phyloP scores from a whole-genome alignment of 495 filamentous ascomycete species.

The Hyaloscypha variabilis region DNA sequence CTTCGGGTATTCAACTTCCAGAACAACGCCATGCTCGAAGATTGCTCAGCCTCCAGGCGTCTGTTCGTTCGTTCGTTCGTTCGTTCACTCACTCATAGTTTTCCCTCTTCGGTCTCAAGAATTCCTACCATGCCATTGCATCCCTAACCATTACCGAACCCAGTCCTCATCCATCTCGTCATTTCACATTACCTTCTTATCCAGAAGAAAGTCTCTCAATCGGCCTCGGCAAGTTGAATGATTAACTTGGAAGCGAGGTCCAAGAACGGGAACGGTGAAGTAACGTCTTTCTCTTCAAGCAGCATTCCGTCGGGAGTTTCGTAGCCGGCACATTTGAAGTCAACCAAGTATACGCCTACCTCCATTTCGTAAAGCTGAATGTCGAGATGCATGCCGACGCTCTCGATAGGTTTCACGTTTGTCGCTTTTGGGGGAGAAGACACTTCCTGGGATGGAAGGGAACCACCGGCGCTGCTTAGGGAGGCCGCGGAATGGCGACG shows the following conservation, averaged over 20 bases:
- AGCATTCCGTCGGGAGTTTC: slow-evolving; percentile 67
- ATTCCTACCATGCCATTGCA: background rate
- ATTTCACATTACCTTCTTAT: background rate
- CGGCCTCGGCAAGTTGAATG: slow-evolving; percentile 73
- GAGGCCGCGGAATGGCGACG: slow-evolving; percentile 36
- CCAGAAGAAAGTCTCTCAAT: slow-evolving; percentile 35
- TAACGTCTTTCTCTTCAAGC: slow-evolving; percentile 72
- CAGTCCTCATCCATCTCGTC: background rate
- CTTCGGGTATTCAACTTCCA: slow-evolving; percentile 28
- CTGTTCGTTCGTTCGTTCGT: background rate
- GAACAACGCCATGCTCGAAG: slow-evolving; percentile 25
- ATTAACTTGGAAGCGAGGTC: slow-evolving; percentile 74
- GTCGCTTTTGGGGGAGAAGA: slow-evolving; percentile 26
- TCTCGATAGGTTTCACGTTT: slow-evolving; percentile 47
- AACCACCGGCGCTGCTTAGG: slow-evolving; percentile 36
- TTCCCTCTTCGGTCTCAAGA: background rate
- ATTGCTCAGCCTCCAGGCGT: slow-evolving; percentile 8
- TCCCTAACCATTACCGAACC: slow-evolving; percentile 2
- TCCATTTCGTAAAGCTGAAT: slow-evolving; percentile 98
- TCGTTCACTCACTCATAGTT: background rate
- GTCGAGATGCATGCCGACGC: slow-evolving; percentile 83
- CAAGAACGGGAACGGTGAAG: slow-evolving; percentile 76
- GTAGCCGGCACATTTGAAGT: slow-evolving; percentile 99
- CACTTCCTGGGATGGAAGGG: slow-evolving; percentile 28
- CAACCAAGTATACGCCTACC: slow-evolving; percentile 89